Conservation (phyloP, 306 rosid species). For the Prunus fruticosa region DNA sequence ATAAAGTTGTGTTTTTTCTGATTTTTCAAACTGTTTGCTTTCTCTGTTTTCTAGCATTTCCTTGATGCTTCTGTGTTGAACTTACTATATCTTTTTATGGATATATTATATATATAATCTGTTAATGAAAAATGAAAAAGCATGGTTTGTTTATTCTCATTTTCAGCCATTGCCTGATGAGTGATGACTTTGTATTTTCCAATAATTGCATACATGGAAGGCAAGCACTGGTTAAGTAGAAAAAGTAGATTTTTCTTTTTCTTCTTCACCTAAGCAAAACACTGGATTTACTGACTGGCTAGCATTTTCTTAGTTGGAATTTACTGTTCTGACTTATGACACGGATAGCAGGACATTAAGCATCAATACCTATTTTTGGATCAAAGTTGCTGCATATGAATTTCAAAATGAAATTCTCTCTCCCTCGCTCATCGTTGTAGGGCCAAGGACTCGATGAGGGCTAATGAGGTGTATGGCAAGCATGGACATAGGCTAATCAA, state of each 20-base stretch:
- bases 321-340: background rate
- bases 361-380: background rate
- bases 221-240: background rate
- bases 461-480: background rate
- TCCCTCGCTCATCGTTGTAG: background rate
- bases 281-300: background rate
- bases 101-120: constrained; percentile 37
- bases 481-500: background rate
- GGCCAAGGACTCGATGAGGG: background rate
- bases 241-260: background rate
- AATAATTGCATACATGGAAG: background rate
- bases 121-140: constrained; percentile 28
- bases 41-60: constrained; percentile 12
- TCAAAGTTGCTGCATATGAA: background rate
- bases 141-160: constrained; percentile 23
- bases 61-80: constrained; percentile 39
- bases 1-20: constrained; percentile 18
- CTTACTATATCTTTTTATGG: constrained; percentile 27
- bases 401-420: background rate
- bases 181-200: background rate
- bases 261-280: background rate
- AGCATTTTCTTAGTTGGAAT: background rate
- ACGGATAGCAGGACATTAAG: background rate
- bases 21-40: constrained; percentile 34
- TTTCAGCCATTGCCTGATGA: background rate